Conservation (phyloP, 345 rosid genomes). For the Chamaenerion angustifolium region DNA sequence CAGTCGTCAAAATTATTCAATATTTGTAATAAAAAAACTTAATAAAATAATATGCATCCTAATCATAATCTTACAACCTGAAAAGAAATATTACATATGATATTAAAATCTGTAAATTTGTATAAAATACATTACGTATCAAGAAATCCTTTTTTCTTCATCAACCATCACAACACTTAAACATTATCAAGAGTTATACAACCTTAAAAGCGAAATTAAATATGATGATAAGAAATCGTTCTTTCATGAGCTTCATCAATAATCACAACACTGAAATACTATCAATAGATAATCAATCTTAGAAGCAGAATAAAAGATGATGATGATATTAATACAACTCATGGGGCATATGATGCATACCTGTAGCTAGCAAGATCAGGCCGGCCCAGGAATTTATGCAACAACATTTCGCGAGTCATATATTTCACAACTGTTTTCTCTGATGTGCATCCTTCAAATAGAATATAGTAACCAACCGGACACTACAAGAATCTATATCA, state of each 20-base stretch:
- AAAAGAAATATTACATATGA: too few species aligned
- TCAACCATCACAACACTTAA: constrained; percentile 90
- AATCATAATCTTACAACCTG: too few species aligned
- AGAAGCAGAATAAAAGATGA: constrained; percentile 7
- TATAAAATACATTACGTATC: too few species aligned
- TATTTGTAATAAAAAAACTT: too few species aligned
- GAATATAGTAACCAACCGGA: constrained; percentile 85
- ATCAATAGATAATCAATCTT: constrained; percentile 1
- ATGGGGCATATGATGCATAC: constrained; percentile 14
- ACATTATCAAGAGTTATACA: constrained; percentile 6
- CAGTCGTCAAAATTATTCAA: too few species aligned
- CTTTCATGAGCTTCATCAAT: constrained; percentile 99
- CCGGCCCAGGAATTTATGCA: constrained; percentile 87
- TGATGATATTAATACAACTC: not conserved
- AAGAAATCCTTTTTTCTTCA: constrained; percentile 93
- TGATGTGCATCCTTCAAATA: constrained; percentile 96
- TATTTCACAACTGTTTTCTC: constrained; percentile 86
- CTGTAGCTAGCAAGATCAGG: constrained; percentile 88
- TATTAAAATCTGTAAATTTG: too few species aligned
- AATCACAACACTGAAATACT: constrained; percentile 64
- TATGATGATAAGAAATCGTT: constrained; percentile 40
- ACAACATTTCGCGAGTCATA: constrained; percentile 95
- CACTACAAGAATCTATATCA: too few species aligned
- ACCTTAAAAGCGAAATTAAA: constrained; percentile 8
- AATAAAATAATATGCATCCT: too few species aligned